A percentile compares a stretch with the other conserved stretches of the same genome.
Evolutionary conservation across 2,329 filamentous ascomycete genomes (phyloP).

Genomic region (Nothopassalora personata): DNA sequence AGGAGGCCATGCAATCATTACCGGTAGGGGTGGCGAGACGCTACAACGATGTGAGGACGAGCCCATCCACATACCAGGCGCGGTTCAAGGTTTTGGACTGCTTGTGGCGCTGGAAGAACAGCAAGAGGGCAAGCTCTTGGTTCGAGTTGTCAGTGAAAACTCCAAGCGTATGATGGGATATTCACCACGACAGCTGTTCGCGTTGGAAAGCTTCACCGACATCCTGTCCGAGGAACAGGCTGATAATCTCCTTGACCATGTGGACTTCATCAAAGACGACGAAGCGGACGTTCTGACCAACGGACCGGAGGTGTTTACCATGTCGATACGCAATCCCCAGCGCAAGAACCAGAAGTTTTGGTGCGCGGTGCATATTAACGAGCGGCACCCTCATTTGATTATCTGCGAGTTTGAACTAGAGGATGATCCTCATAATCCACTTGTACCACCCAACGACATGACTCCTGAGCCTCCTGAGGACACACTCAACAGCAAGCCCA

Average conservation of each 20-base stretch:
- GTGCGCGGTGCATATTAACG: slow-evolving; percentile 78
- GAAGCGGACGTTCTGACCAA: slow-evolving; percentile 68
- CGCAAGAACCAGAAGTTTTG: slow-evolving; percentile 63
- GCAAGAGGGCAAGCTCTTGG: slow-evolving; percentile 58
- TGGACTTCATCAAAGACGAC: slow-evolving; percentile 82
- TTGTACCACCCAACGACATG: slow-evolving; percentile 56
- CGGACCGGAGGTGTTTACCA: slow-evolving; percentile 79
- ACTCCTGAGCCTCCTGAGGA: slow-evolving; percentile 64
- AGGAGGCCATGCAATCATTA: slow-evolving; percentile 76
- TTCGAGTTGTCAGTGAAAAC: slow-evolving; percentile 77
- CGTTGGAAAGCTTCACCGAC: slow-evolving; percentile 69
- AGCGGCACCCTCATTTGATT: slow-evolving; percentile 61
- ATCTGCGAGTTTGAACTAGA: slow-evolving; percentile 88
- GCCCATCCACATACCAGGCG: slow-evolving; percentile 81
- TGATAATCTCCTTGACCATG: slow-evolving; percentile 76
- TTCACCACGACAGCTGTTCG: slow-evolving; percentile 69
- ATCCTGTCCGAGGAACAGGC: slow-evolving; percentile 78
- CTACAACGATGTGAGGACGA: slow-evolving; percentile 84
- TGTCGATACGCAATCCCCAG: slow-evolving; percentile 61
- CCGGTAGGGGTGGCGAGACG: slow-evolving; percentile 64
- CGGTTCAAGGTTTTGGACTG: slow-evolving; percentile 73
- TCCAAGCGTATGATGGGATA: slow-evolving; percentile 70
- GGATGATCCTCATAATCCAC: slow-evolving; percentile 64
- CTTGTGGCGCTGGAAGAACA: slow-evolving; percentile 70
- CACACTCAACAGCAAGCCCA: slow-evolving; percentile 67